phyloP scores from a whole-genome alignment of 148 eudicot species.

The Linanthus parryae region DNA sequence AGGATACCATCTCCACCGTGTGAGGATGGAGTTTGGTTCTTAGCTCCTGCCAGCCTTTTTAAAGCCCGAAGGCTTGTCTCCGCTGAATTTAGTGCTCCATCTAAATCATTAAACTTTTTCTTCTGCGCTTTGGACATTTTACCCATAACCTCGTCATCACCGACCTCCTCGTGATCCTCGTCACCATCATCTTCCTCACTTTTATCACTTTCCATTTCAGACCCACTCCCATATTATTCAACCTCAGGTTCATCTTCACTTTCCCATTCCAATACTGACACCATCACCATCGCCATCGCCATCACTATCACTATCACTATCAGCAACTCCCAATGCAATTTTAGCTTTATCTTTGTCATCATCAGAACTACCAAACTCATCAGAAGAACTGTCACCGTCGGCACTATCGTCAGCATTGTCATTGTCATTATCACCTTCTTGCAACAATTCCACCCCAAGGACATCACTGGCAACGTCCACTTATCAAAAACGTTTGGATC shows the following conservation, averaged over 20 bases:
- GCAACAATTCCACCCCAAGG: constrained; percentile 69
- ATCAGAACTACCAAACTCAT: constrained; percentile 9
- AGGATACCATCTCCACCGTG: constrained; percentile 58
- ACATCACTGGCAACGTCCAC: constrained; percentile 60
- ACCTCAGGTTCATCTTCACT: constrained; percentile 20
- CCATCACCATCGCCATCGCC: constrained; percentile 12
- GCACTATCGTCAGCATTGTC: constrained; percentile 12
- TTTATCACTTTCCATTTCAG: too few relatives aligned
- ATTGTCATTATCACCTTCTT: constrained; percentile 17
- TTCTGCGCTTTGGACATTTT: constrained; percentile 29
- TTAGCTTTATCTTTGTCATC: constrained; percentile 17
- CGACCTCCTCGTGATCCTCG: constrained; percentile 4
- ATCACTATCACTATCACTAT: constrained; percentile 18
- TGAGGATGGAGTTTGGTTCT: constrained; percentile 17
- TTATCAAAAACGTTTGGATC: constrained; percentile 86
- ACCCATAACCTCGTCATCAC: constrained; percentile 6
- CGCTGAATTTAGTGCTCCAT: constrained; percentile 59
- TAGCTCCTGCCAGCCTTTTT: constrained; percentile 65
- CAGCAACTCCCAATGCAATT: constrained; percentile 13
- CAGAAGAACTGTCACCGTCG: constrained; percentile 14
- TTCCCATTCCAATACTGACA: constrained; percentile 6
- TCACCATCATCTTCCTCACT: constrained; percentile 13
- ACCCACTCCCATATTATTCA: constrained; percentile 4
- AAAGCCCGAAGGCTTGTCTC: constrained; percentile 75
- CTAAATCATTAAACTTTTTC: constrained; percentile 73